A percentile compares a stretch with the other conserved stretches of the same genome.
Evolutionary conservation across 768 basidiomycete species (phyloP).

Genomic region (Thelephora ganbajun): DNA sequence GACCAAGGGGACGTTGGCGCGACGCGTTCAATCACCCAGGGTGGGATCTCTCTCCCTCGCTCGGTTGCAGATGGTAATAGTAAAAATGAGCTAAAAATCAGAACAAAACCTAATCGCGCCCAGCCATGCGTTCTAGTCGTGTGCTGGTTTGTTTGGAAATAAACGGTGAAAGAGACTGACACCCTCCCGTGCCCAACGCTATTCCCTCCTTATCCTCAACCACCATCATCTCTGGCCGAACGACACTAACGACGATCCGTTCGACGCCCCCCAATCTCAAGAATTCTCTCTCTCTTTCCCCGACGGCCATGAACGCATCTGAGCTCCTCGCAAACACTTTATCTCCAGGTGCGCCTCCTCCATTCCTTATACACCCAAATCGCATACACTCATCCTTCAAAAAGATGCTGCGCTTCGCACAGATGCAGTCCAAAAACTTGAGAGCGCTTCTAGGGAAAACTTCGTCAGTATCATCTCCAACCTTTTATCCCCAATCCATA

Average conservation of each 20-base stretch:
- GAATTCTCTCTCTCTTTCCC: constrained; percentile 6
- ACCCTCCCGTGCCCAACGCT: no score
- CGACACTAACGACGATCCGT: not conserved
- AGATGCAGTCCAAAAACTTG: constrained; percentile 82
- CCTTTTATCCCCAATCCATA: constrained; percentile 7
- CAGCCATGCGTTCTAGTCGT: not conserved
- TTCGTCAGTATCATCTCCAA: constrained; percentile 37
- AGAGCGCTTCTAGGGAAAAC: constrained; percentile 75
- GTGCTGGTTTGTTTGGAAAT: not conserved
- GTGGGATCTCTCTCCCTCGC: not conserved
- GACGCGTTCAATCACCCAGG: not conserved
- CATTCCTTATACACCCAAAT: constrained; percentile 13
- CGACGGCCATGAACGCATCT: constrained; percentile 71
- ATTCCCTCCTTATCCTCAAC: not conserved
- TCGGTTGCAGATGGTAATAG: no score
- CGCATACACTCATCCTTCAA: constrained; percentile 10
- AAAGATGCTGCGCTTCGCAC: constrained; percentile 84
- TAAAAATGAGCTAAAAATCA: not conserved
- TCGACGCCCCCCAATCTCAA: constrained; percentile 1
- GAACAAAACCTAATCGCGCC: not conserved
- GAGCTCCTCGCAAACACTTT: constrained; percentile 88
- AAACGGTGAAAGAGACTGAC: no score
- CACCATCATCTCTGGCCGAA: not conserved
- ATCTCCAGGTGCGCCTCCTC: constrained; percentile 58
- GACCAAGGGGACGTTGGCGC: not conserved